Evolutionary conservation across 2,329 filamentous ascomycete genomes (phyloP).

Genomic region (Fusarium nisikadoi): DNA sequence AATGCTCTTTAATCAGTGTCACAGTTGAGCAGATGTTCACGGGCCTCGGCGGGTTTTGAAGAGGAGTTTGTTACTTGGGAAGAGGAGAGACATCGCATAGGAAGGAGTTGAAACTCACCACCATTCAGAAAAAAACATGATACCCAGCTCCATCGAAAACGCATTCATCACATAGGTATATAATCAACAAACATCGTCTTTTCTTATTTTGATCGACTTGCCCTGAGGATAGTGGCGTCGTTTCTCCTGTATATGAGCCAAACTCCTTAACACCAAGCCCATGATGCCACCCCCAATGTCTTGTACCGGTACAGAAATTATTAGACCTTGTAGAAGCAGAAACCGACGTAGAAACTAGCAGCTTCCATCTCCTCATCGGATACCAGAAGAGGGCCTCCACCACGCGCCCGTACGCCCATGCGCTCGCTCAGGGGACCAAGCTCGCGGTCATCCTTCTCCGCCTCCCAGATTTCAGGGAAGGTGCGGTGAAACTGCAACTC

Average conservation of each 20-base stretch:
- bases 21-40: not conserved
- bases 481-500: conserved; percentile 94
- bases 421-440: conserved; percentile 88
- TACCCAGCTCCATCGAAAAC: conserved; percentile 45
- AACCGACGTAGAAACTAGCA: conserved; percentile 89
- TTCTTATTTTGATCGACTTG: conserved; percentile 8
- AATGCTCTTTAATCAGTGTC: conserved; percentile 52
- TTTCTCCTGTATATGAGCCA: not conserved
- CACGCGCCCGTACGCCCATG: conserved; percentile 89
- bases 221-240: not conserved
- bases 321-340: conserved; percentile 95
- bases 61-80: not conserved
- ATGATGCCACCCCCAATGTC: not conserved
- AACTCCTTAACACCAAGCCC: conserved; percentile 14
- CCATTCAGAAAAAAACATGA: conserved; percentile 43
- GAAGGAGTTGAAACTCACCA: conserved; percentile 39
- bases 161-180: conserved; percentile 25
- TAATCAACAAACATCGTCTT: conserved; percentile 34
- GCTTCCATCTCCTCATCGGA: conserved; percentile 92
- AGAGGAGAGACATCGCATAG: conserved; percentile 20
- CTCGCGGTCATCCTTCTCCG: conserved; percentile 85
- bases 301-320: not conserved
- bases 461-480: conserved; percentile 90
- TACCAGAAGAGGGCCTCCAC: conserved; percentile 74
- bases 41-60: not conserved